These are phyloP conservation scores for Myrmaecium sp. DNA, from an alignment of 2,329 filamentous ascomycete species.

Conservation along the genomic window DNA sequence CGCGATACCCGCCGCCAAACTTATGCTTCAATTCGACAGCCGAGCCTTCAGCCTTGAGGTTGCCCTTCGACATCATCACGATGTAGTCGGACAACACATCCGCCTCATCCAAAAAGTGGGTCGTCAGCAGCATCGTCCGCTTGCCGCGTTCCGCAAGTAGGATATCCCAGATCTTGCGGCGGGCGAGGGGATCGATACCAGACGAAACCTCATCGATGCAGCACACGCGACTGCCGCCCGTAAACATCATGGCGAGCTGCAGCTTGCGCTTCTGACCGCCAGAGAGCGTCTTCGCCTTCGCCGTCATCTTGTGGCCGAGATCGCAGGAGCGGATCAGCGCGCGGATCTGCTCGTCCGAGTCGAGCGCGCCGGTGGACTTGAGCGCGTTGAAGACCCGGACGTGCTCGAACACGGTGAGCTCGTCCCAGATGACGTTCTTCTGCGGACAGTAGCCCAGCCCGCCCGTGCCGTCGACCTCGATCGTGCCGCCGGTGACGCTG, in stretches of 20 bases:
- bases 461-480: slow-evolving; percentile 60
- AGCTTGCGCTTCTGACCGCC: slow-evolving; percentile 87
- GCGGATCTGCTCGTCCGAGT: slow-evolving; percentile 41
- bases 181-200: slow-evolving; percentile 70
- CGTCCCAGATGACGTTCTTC: slow-evolving; percentile 87
- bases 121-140: slow-evolving; percentile 74
- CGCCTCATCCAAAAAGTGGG: slow-evolving; percentile 87
- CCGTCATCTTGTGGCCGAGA: slow-evolving; percentile 54
- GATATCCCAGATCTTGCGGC: slow-evolving; percentile 90
- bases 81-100: slow-evolving; percentile 82
- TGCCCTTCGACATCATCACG: slow-evolving; percentile 70
- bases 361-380: slow-evolving; percentile 45
- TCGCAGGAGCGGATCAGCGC: slow-evolving; percentile 56
- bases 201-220: slow-evolving; percentile 85
- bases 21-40: slow-evolving; percentile 72
- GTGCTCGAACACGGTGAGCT: slow-evolving; percentile 73
- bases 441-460: slow-evolving; percentile 80
- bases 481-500: slow-evolving; percentile 56
- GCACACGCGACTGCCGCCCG: slow-evolving; percentile 72
- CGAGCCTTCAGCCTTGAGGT: slow-evolving; percentile 64
- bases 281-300: slow-evolving; percentile 60
- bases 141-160: slow-evolving; percentile 66
- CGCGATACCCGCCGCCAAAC: slow-evolving; percentile 69
- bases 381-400: slow-evolving; percentile 68
- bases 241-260: slow-evolving; percentile 90